Evolutionary conservation across 2,329 filamentous ascomycete genomes (phyloP).

Genomic region (Chaetomiaceae sp.): DNA sequence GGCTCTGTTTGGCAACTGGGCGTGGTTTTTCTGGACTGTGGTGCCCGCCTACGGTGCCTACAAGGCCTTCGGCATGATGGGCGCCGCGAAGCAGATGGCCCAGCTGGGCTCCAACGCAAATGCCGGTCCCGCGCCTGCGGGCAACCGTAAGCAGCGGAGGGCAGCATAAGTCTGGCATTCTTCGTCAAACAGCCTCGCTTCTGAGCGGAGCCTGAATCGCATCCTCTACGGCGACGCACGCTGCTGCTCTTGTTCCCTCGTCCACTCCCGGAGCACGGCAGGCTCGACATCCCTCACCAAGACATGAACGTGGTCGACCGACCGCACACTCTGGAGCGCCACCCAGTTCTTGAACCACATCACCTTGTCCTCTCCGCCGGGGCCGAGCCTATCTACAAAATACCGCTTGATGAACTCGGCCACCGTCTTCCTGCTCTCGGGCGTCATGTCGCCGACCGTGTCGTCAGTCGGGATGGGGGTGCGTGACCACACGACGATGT

Average conservation of each 20-base stretch:
- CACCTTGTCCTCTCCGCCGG: slow-evolving; percentile 46
- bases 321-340: slow-evolving; percentile 78
- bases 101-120: slow-evolving; percentile 33
- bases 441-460: slow-evolving; percentile 65
- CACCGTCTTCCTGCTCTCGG: slow-evolving; percentile 59
- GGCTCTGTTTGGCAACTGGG: slow-evolving; percentile 75
- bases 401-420: slow-evolving; percentile 63
- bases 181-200: background rate
- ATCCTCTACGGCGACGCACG: slow-evolving; percentile 17
- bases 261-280: slow-evolving; percentile 51
- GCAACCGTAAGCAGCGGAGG: slow-evolving; percentile 52
- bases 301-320: slow-evolving; percentile 87
- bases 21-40: slow-evolving; percentile 51
- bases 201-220: background rate
- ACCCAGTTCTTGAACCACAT: slow-evolving; percentile 97
- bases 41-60: slow-evolving; percentile 53
- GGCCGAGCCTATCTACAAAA: slow-evolving; percentile 58
- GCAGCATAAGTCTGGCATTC: slow-evolving; percentile 36
- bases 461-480: slow-evolving; percentile 70
- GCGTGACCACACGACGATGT: slow-evolving; percentile 90
- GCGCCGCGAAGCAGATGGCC: slow-evolving; percentile 51
- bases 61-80: slow-evolving; percentile 50
- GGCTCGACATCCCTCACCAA: slow-evolving; percentile 52
- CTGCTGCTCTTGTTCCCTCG: slow-evolving; percentile 40
- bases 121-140: slow-evolving; percentile 34